Evolutionary conservation across 2,329 filamentous ascomycete species (phyloP), one percentile per base, ranked within the genome.

Genomic region (Metarhizium anisopliae): DNA sequence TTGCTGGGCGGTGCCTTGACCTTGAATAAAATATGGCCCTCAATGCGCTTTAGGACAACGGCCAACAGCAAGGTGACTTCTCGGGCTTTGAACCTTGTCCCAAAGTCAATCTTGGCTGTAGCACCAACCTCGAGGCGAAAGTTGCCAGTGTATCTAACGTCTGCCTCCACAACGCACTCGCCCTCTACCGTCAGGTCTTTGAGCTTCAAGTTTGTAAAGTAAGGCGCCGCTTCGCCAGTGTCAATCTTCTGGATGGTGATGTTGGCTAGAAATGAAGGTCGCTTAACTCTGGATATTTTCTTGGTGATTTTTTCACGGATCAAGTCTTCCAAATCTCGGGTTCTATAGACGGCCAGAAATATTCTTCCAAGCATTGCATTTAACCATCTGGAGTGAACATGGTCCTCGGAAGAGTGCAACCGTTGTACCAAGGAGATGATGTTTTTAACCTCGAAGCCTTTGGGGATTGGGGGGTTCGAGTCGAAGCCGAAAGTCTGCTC

Each of bases 1-100:
- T 99, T 99, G 70, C 91, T 96, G 0, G 94, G 94, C 16, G 93
- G 90, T 6, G 94, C 90, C 70, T 99, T 99, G 70, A 97, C 85
- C 65, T 90, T 88, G 64, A 96, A 78, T 35, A 96, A 74, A 50
- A 89, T 72, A 64, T 95, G 93, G 0, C 94, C 94, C 64, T 95
- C 89, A 1, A 97, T 75, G 63, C 86, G 89, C 67, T 89, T 92
- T 56, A 96, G 70, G 1, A 94, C 87, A 3, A 91, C 89, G 3
- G 94, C 90, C 40, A 99, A 79, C 10, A 96, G 80, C 52, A 99
- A 78, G 59, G 93, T 91, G 51, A 97, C 91, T 68, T 96, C 91
- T 60, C 93, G 80, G 5, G 89, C 82, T 67, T 96, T 96, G 76
- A 97, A 95, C 2, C 92, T 84, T 47, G 86, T 76, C 1, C 94